Base-by-base conservation (phyloP, 208 protist genomes). In the Naegleria lovaniensis region DNA sequence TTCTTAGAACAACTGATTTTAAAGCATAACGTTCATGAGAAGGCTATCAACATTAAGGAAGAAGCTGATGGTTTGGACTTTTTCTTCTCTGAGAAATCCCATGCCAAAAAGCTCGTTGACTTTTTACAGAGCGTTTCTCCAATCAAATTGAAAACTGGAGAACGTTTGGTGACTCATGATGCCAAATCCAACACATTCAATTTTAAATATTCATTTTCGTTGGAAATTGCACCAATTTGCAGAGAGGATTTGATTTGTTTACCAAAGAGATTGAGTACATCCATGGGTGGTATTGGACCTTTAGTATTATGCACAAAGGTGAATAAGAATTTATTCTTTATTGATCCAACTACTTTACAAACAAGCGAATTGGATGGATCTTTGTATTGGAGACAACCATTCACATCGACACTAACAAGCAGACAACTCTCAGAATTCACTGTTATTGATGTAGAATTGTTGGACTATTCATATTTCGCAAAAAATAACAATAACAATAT, bases 1-100 rank as follows among this genome's bases (percentile, higher is more conserved):
- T 99, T 96, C 92, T 93, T 99, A 22, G 99, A 99, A 95, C 99
- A 99, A 95, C 91, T 99, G 38, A 99, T 99, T 90, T 92, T 99
- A 51, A 99, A 99, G 95, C 97, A 99, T 94, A 94, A 95, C 38
- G 93, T 98, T 59, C 98, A 99, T 92, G 93, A 95, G 36, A 96
- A 98, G 91, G 97, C 97, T 90, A 97, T 97, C 75, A 97, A 98
- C 91, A 98, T 99, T 90, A 95, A 99, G 89, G 95, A 97, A 89
- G 92, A 97, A 90, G 94, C 97, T 0, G 98, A 99, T 91, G 99
- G 99, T 59, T 91, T 99, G 25, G 99, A 99, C 93, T 99, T 99
- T 90, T 99, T 96, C 95, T 99, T 99, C 94, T 92, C 76, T n/a
- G 94, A 97, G 93, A 96, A 97, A 83, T 96, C 93, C 83, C 97